Percentiles rank a stretch among this genome's conserved stretches.
Evolutionary conservation across 2,329 filamentous ascomycete genomes (phyloP).

Genomic region (Alternaria solani): DNA sequence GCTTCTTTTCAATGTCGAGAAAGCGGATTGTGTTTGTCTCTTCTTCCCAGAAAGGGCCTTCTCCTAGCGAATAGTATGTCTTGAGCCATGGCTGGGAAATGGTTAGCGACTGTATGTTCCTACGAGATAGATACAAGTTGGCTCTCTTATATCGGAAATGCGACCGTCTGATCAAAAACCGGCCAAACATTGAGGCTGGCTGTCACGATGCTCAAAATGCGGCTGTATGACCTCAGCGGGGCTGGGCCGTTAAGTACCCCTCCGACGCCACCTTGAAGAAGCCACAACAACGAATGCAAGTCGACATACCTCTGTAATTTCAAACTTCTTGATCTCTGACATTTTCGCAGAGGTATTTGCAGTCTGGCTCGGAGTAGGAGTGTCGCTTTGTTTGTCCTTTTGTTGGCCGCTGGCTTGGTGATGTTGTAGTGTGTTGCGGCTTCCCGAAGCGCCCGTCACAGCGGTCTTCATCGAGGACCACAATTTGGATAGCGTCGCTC

Average conservation of each 20-base stretch:
- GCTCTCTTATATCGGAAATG: background rate
- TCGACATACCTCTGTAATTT: conserved; percentile 47
- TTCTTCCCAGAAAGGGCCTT: conserved; percentile 77
- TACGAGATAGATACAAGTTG: background rate
- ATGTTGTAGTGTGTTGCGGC: conserved; percentile 21
- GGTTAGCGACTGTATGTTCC: conserved; percentile 15
- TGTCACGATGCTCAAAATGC: conserved; percentile 7
- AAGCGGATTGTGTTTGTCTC: conserved; percentile 73
- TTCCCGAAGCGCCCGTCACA: conserved; percentile 25
- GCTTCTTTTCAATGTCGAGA: conserved; percentile 82
- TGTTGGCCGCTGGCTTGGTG: conserved; percentile 20
- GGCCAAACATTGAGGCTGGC: background rate
- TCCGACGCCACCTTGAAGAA: conserved; percentile 19
- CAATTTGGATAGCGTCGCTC: conserved; percentile 46
- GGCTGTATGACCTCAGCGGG: conserved; percentile 34
- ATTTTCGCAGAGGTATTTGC: conserved; percentile 27
- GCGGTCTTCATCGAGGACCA: conserved; percentile 37
- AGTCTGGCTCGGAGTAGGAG: conserved; percentile 23
- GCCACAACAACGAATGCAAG: background rate
- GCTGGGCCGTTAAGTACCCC: conserved; percentile 34
- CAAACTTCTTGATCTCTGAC: conserved; percentile 45
- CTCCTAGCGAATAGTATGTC: conserved; percentile 71
- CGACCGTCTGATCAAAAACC: background rate
- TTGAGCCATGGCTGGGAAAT: conserved; percentile 61
- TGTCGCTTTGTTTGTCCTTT: conserved; percentile 25